Conservation (phyloP, 2,329 filamentous ascomycete genomes). For the Talaromyces albobiverticillius region DNA sequence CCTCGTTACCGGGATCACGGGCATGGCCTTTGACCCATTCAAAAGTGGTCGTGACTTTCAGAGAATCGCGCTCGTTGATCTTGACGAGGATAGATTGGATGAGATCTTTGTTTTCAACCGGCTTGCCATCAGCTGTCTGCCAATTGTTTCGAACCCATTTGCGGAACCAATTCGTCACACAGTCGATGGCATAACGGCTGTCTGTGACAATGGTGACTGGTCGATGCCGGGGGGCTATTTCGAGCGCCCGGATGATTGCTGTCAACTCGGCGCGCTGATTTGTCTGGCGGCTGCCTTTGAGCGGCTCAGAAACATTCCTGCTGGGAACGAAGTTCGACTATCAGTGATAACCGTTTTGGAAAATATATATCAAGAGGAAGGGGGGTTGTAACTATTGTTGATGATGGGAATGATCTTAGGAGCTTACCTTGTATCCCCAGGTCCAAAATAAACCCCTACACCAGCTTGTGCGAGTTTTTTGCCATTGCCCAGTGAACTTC, state of each 20-base stretch:
- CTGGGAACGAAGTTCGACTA: constrained; percentile 19
- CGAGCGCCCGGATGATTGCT: constrained; percentile 78
- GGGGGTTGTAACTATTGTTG: not conserved
- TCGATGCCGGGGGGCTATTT: constrained; percentile 66
- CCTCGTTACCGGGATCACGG: constrained; percentile 69
- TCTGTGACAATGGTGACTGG: constrained; percentile 80
- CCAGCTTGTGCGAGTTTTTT: constrained; percentile 54
- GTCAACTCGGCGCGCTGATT: constrained; percentile 96
- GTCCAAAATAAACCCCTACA: constrained; percentile 64
- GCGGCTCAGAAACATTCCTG: constrained; percentile 72
- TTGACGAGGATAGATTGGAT: constrained; percentile 68
- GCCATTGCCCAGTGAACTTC: constrained; percentile 60
- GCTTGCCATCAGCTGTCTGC: constrained; percentile 66
- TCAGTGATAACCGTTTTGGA: not conserved
- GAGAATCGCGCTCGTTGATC: constrained; percentile 65
- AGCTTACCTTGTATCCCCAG: constrained; percentile 53
- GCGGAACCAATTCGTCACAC: constrained; percentile 76
- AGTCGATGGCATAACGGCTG: constrained; percentile 86
- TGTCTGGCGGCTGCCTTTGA: constrained; percentile 73
- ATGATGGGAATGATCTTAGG: not conserved
- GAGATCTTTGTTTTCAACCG: constrained; percentile 84
- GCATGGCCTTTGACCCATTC: constrained; percentile 89
- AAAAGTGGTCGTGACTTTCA: constrained; percentile 65
- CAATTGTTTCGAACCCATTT: constrained; percentile 76
- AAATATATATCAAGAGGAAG: constrained; percentile 8